These are phyloP conservation scores for Phytophthora pseudosyringae DNA, from an alignment of 352 stramenopile species.

Conservation along the genomic window DNA sequence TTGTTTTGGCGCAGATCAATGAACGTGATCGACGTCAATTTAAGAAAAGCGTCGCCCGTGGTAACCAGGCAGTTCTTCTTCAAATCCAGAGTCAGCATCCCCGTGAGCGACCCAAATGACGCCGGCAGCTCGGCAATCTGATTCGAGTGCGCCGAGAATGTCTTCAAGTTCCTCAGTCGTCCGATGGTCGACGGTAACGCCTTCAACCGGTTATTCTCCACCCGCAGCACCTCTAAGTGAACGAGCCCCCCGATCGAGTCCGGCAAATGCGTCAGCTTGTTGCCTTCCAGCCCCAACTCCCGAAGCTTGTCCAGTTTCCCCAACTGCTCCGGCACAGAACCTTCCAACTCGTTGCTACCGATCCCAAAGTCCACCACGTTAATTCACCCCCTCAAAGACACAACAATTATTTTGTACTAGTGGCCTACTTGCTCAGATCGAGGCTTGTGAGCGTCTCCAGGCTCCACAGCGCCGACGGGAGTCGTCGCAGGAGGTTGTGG, in stretches of 20 bases:
- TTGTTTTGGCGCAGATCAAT: conserved; percentile 83
- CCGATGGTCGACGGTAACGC: conserved; percentile 61
- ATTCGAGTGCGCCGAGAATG: conserved; percentile 69
- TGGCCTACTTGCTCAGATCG: conserved; percentile 80
- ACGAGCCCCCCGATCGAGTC: conserved; percentile 50
- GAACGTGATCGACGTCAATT: conserved; percentile 51
- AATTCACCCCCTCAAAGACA: not conserved
- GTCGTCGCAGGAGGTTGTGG: conserved; percentile 62
- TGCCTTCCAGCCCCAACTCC: conserved; percentile 67
- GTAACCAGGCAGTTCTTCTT: conserved; percentile 73
- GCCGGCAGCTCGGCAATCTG: conserved; percentile 57
- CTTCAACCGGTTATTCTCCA: conserved; percentile 71
- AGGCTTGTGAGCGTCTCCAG: conserved; percentile 65
- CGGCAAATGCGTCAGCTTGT: conserved; percentile 67
- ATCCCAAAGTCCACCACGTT: not conserved
- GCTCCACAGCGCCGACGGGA: conserved; percentile 67
- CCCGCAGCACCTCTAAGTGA: conserved; percentile 61
- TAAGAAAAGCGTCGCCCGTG: conserved; percentile 40
- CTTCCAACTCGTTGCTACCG: conserved; percentile 67
- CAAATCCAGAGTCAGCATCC: conserved; percentile 66
- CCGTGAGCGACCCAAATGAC: conserved; percentile 52
- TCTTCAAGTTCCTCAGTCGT: conserved; percentile 53
- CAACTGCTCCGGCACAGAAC: conserved; percentile 53
- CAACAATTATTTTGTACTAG: conserved; percentile 1
- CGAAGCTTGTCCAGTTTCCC: conserved; percentile 60